Conservation (phyloP, 805 yeast species). For the Suhomyces sp. region DNA sequence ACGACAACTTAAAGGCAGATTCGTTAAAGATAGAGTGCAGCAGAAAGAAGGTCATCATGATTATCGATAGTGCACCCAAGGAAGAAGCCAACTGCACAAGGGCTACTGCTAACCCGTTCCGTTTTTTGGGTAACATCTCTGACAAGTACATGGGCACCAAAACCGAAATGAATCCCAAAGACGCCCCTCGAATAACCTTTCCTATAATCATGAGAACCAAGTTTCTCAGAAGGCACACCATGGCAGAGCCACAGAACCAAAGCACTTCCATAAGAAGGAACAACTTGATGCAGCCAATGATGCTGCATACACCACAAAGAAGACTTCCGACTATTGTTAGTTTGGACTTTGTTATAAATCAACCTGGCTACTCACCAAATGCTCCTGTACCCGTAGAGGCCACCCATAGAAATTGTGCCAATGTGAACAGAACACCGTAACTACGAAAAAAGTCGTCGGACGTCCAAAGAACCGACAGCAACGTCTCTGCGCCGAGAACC, state of each 20-base stretch:
- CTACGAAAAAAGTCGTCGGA: constrained; percentile 17
- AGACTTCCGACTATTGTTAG: constrained; percentile 31
- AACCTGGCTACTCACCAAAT: background rate
- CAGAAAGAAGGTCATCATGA: constrained; percentile 13
- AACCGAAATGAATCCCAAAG: constrained; percentile 31
- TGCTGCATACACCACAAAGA: constrained; percentile 27
- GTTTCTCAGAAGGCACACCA: constrained; percentile 24
- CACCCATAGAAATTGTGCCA: constrained; percentile 16
- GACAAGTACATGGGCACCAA: constrained; percentile 30
- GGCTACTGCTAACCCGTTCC: constrained; percentile 23
- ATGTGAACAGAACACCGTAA: constrained; percentile 17
- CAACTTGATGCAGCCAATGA: constrained; percentile 24
- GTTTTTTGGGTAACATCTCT: constrained; percentile 24
- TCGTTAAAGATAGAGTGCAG: constrained; percentile 8
- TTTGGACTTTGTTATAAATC: background rate
- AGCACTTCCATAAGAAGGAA: constrained; percentile 21
- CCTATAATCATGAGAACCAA: constrained; percentile 25
- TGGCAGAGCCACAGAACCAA: constrained; percentile 29
- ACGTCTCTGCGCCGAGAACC: constrained; percentile 27
- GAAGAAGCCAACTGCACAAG: constrained; percentile 20
- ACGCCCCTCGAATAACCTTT: constrained; percentile 28
- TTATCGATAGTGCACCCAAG: constrained; percentile 18
- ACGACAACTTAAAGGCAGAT: constrained; percentile 15
- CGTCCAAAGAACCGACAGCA: constrained; percentile 20
- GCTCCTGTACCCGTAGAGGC: background rate